Base-by-base conservation (phyloP, 2,329 filamentous ascomycete genomes). In the Amauroascus verrucosus region DNA sequence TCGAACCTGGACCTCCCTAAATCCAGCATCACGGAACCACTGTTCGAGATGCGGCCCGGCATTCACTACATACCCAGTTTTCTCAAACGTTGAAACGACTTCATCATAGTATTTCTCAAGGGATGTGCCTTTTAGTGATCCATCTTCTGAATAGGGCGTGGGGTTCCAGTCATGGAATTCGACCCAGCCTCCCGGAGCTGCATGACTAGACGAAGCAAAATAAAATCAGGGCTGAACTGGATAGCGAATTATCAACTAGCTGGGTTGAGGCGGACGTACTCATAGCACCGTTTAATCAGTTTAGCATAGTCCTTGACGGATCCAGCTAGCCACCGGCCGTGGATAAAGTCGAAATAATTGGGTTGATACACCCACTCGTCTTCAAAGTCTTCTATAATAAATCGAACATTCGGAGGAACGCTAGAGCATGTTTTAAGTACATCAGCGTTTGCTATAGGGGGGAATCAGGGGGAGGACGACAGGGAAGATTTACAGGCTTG, bases 321-420 rank as follows among this genome's bases (percentile, higher is more conserved):
- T 24, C 72, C 72, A 58, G 71, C 60, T 72, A 78, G 71, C 70
- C 76, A 62, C 62, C 75, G 59, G 67, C 72, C 61, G 73, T 76
- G 71, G 73, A 83, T 75, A 58, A 77, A 74, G 62, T 83, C 79
- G 60, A 78, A 82, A 16, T 63, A 63, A 48, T 74, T 28, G 41
- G 41, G 67, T 2, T 70, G 65, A 45, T 77, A 78, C 24, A 73
- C 64, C 82, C 81, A 84, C 9, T 77, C 72, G 41, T 77, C 72
- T 58, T 83, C 81, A 51, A 77, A 75, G 61, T 84, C 81, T 60
- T 84, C 81, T 11, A 84, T 73, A 56, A 81, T 71, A 66, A 83
- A 83, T 4, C 70, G 72, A 14, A 79, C 72, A 60, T 84, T 84
- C 6, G 77, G 74, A n/a, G 80, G 81, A 14, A 83, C 72, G 60